A percentile compares a stretch with the other conserved stretches of the same genome.
These are phyloP conservation scores for Meyerozyma smithsonii DNA, from an alignment of 1,139 yeast species.

Conservation along the genomic window DNA sequence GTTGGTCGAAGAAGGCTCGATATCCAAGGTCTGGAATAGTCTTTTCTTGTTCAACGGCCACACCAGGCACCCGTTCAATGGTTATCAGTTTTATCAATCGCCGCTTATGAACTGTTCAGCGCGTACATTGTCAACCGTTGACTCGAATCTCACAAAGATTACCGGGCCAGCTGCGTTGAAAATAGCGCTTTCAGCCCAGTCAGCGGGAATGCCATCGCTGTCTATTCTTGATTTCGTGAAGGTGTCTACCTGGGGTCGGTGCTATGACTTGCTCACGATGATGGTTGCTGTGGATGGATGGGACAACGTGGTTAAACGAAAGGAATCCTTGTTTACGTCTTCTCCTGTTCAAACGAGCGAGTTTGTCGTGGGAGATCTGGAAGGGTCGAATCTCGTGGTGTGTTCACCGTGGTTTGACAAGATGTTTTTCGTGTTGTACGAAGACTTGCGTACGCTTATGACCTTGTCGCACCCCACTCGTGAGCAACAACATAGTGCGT, in stretches of 20 bases:
- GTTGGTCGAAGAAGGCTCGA: conserved; percentile 20
- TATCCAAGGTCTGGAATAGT: conserved; percentile 30
- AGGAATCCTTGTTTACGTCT: conserved; percentile 17
- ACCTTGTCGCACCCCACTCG: conserved; percentile 19
- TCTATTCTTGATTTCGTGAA: conserved; percentile 32
- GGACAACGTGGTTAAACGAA: conserved; percentile 28
- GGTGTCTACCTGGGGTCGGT: conserved; percentile 41
- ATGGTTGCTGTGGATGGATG: conserved; percentile 38
- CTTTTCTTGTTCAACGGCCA: conserved; percentile 26
- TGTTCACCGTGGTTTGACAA: conserved; percentile 41
- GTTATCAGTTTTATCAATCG: conserved; percentile 32
- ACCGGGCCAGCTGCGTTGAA: conserved; percentile 27
- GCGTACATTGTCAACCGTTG: conserved; percentile 34
- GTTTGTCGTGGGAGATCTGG: conserved; percentile 15
- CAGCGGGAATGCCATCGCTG: conserved; percentile 23
- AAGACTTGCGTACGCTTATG: conserved; percentile 33
- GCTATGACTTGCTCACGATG: conserved; percentile 35
- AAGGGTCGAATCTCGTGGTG: conserved; percentile 8
- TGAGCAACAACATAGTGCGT: conserved; percentile 34
- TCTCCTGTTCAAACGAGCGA: conserved; percentile 5
- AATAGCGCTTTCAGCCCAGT: conserved; percentile 27
- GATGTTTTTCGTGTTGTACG: conserved; percentile 32
- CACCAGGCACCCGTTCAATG: conserved; percentile 33
- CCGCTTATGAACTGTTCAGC: conserved; percentile 32
- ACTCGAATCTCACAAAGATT: conserved; percentile 25